Conservation (phyloP, 2,329 filamentous ascomycete species). For the Chaetomiaceae sp. region DNA sequence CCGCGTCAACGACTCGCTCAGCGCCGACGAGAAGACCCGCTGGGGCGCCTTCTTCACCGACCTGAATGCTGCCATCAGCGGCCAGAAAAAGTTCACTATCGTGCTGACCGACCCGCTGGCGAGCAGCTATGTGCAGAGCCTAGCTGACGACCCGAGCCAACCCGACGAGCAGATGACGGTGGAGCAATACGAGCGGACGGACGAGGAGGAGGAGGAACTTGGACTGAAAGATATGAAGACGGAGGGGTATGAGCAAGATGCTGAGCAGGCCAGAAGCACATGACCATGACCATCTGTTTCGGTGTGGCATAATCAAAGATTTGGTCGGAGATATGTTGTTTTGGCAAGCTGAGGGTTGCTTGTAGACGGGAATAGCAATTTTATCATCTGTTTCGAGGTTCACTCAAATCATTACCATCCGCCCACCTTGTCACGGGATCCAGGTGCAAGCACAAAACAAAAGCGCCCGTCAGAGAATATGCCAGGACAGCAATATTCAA, state of each 20-base stretch:
- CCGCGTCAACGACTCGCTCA: conserved; percentile 73
- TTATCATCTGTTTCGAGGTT: no score
- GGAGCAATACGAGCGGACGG: conserved; percentile 79
- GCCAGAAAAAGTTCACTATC: conserved; percentile 73
- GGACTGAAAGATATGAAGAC: conserved; percentile 89
- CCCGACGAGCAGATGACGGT: conserved; percentile 72
- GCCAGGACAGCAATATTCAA: no score
- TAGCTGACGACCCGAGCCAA: conserved; percentile 64
- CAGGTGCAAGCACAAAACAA: no score
- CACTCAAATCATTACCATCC: no score
- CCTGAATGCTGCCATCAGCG: conserved; percentile 71
- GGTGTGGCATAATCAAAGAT: background rate
- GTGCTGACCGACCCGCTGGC: conserved; percentile 83
- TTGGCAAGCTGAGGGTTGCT: background rate
- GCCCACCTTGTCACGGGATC: no score
- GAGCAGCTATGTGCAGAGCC: conserved; percentile 87
- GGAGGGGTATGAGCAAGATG: conserved; percentile 70
- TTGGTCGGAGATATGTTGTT: conserved; percentile 7
- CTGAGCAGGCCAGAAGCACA: background rate
- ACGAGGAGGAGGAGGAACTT: conserved; percentile 89
- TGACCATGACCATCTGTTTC: background rate
- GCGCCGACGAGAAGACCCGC: conserved; percentile 54
- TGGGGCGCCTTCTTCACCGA: conserved; percentile 79
- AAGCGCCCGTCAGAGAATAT: no score
- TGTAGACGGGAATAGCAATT: no score